Percentiles rank a stretch among this genome's conserved stretches.
Conservation (phyloP, 164 flowering plant species). For the Houttuynia cordata region DNA sequence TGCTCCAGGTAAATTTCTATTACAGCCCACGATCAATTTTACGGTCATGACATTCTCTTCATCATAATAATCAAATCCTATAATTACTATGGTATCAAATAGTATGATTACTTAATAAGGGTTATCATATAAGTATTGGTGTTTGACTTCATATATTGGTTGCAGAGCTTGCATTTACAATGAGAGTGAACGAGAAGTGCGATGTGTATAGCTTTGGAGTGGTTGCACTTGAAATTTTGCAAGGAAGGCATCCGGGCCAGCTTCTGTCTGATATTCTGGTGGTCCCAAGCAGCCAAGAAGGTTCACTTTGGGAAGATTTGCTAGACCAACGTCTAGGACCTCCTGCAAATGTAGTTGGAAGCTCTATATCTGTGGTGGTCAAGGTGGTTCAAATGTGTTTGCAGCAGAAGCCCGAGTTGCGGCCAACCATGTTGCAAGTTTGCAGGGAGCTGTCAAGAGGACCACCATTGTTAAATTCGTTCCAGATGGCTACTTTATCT, state of each 20-base stretch:
- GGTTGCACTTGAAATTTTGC: slow-evolving; percentile 47
- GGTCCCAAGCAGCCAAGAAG: not conserved
- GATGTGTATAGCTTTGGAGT: slow-evolving; percentile 77
- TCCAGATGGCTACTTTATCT: not conserved
- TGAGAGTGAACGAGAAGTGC: slow-evolving; percentile 47
- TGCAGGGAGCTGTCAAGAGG: not conserved
- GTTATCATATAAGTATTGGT: not conserved
- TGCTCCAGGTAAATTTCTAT: slow-evolving; percentile 53
- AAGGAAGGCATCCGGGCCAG: slow-evolving; percentile 65
- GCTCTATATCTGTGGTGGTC: not conserved
- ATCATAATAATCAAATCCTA: not conserved
- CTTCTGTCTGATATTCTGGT: slow-evolving; percentile 11
- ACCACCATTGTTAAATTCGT: not conserved
- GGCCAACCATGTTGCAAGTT: not conserved
- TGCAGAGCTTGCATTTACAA: slow-evolving; percentile 52
- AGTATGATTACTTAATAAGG: no score
- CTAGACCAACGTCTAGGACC: not conserved
- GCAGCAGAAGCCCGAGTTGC: not conserved
- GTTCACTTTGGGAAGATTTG: not conserved
- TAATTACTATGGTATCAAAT: no score
- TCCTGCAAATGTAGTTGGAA: not conserved
- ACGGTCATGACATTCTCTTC: not conserved
- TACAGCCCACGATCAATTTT: not conserved
- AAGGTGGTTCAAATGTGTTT: not conserved
- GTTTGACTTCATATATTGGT: not conserved